Evolutionary conservation across 495 filamentous ascomycete genomes (phyloP), one percentile per base, ranked within the genome.

Genomic region (Penicillium verhagenii): DNA sequence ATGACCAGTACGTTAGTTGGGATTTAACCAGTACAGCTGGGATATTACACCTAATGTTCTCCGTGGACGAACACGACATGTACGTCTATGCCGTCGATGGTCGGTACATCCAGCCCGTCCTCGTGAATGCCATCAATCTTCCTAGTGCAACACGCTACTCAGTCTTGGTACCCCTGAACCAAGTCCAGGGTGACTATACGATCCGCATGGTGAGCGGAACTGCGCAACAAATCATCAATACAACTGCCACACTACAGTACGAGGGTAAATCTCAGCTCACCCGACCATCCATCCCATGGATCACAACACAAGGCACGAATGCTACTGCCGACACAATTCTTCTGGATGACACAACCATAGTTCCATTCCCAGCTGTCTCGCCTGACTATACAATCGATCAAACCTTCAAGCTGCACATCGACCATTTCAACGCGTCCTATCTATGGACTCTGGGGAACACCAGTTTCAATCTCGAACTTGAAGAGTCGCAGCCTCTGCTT

Each of bases 401-500:
- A 23, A 75, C 72, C 2, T 66, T 61, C 44, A 60, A 67, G 56
- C 66, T 66, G 53, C 57, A 57, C 5, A 58, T 84, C 46, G 58
- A 59, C 38, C 71, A 67, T 31, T 69, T 65, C 25, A 68, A 73
- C 47, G 56, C 63, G 0, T 75, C 73, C 6, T 85, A 73, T 56
- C 54, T 64, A 8, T 83, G 79, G 78, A 72, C 66, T 2, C 56
- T 84, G 24, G 80, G 74, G 38, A 69, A 72, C 49, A 67, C 57
- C 6, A 59, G 60, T 58, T 71, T 60, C 35, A 62, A 63, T 1
- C 59, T 75, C 2, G 47, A 60, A 14, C 63, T 72, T 0, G 73
- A 75, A 55, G 56, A 69, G 57, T 53, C 70, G 1, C 57, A 78
- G 14, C 79, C 80, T 3, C 58, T 83, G 0, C 74, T 84, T 0